Conservation (phyloP, 176 grass and related monocot genomes). For the Carex parvula region DNA sequence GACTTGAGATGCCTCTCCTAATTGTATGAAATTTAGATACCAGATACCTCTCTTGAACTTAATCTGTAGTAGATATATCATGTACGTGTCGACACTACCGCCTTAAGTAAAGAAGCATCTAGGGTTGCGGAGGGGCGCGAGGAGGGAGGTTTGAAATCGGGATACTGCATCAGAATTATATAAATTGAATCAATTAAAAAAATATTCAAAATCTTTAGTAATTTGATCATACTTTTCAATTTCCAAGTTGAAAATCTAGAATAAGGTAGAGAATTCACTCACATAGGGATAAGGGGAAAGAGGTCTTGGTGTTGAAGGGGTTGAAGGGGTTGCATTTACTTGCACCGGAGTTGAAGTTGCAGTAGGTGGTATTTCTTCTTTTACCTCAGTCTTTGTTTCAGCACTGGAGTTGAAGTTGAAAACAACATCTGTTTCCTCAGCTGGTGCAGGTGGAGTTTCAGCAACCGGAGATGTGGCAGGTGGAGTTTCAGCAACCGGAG, state of each 20-base stretch:
- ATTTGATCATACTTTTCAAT: neutral
- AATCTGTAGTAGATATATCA: neutral
- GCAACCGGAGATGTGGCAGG: conserved; percentile 19
- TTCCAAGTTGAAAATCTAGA: neutral
- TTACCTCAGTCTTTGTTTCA: conserved; percentile 32
- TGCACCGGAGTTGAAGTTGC: conserved; percentile 28
- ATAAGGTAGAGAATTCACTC: conserved; percentile 19
- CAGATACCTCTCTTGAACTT: conserved; percentile 5
- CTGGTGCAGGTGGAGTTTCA: conserved; percentile 23
- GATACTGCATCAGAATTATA: conserved; percentile 54
- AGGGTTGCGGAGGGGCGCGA: conserved; percentile 76
- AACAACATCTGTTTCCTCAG: conserved; percentile 19
- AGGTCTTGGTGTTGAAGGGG: conserved; percentile 30
- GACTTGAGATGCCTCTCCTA: neutral
- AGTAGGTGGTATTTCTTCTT: conserved; percentile 23
- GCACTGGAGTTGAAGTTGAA: neutral
- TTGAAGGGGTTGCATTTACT: conserved; percentile 37
- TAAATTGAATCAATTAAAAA: conserved; percentile 13
- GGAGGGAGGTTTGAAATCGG: conserved; percentile 85
- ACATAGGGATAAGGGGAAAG: conserved; percentile 84
- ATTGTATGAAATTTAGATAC: neutral
- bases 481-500: conserved; percentile 17
- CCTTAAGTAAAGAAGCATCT: conserved; percentile 10
- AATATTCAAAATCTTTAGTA: neutral
- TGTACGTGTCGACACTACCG: neutral